Base-by-base conservation (phyloP, 441 rosid species). In the Arabidopsis lyrata region DNA sequence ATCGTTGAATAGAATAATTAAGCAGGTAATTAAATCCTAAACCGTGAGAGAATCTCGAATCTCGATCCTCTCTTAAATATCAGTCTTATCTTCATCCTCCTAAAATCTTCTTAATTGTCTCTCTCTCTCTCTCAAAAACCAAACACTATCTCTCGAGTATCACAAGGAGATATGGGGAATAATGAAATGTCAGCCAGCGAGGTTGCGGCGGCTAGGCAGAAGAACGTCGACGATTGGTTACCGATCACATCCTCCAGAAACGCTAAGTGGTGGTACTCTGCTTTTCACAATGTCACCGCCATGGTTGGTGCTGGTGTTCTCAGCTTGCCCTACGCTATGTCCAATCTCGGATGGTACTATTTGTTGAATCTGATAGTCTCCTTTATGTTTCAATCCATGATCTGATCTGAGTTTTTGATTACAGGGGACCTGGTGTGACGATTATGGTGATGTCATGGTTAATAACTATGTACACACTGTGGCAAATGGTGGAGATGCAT, bases 401-500 rank as follows among this genome's bases (percentile, higher is more conserved):
- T 11, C 41, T 35, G 63, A 36, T 59, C 47, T 36, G 47, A 58
- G 45, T 15, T 44, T 22, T 1, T 60, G 3, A 7, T 59, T 15
- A 36, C 36, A 88, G 87, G 89, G 90, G 93, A 63, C 86, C 93
- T 11, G 93, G 89, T 27, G 73, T 78, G 34, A 63, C 78, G 1
- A 16, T 82, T 12, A 50, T 86, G 85, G 8, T 74, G 4, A 1
- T 85, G 70, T 88, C 93, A 61, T 88, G 93, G 93, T 2, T 83
- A 27, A 81, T 88, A 6, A 86, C 89, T 1, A 31, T 88, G 0
- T 86, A 85, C 54, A 88, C 93, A 0, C 36, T 85, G 12, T 86
- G 89, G 90, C 91, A 88, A 73, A 88, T 88, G 91, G 88, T 88
- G 75, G 84, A 88, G 68, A 84, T 88, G 89, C 93, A 88, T 8